phyloP scores from a whole-genome alignment of 257 asterid genomes.

The Salvia splendens region DNA sequence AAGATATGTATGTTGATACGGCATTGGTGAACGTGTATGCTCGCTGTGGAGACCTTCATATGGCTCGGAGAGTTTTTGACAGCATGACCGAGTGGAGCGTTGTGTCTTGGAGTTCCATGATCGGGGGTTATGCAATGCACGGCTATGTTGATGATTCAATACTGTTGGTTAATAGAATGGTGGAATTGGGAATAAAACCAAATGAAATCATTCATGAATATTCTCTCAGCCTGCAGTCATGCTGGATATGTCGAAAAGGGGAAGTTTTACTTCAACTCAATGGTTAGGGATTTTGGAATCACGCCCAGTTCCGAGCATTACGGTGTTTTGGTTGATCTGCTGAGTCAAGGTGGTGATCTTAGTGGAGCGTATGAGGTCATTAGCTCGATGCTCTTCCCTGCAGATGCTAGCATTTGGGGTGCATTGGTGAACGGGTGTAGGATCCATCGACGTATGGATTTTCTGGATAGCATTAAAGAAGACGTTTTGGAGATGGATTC shows the following conservation, averaged over 20 bases:
- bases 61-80: conserved; percentile 64
- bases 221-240: conserved; percentile 84
- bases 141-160: conserved; percentile 62
- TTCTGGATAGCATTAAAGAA: conserved; percentile 48
- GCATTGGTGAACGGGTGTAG: conserved; percentile 83
- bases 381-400: conserved; percentile 57
- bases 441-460: conserved; percentile 76
- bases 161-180: not conserved
- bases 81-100: conserved; percentile 50
- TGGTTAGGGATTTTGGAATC: conserved; percentile 54
- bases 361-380: conserved; percentile 65
- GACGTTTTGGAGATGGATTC: conserved; percentile 48
- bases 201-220: conserved; percentile 71
- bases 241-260: conserved; percentile 75
- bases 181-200: conserved; percentile 61
- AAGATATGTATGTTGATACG: conserved; percentile 63
- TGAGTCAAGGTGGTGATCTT: conserved; percentile 84
- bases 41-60: conserved; percentile 70
- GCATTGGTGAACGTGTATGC: conserved; percentile 79
- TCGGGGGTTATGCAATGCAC: conserved; percentile 81
- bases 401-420: conserved; percentile 73
- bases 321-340: conserved; percentile 81
- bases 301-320: conserved; percentile 70
- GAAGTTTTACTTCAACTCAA: conserved; percentile 59
- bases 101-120: conserved; percentile 85